Percentiles rank a stretch among this genome's conserved stretches.
Conservation (phyloP, 2,329 filamentous ascomycete genomes). For the Dendryphion nanum region DNA sequence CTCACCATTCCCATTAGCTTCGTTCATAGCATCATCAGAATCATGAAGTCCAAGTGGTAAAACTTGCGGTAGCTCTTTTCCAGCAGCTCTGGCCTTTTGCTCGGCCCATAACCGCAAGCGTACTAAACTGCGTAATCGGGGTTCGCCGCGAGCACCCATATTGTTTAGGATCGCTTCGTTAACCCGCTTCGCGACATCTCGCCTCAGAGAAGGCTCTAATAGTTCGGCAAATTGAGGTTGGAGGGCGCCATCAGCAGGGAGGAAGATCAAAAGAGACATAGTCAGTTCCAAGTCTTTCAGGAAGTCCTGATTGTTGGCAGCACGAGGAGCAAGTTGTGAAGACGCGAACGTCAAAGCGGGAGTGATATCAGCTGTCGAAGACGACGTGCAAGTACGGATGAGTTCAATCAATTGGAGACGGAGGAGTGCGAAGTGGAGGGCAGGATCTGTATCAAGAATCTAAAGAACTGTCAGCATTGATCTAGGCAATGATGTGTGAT, state of each 20-base stretch:
- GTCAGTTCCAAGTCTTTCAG: slow-evolving; percentile 86
- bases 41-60: slow-evolving; percentile 46
- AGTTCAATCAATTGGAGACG: slow-evolving; percentile 91
- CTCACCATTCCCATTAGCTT: not conserved
- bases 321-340: slow-evolving; percentile 80
- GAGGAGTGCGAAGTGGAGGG: slow-evolving; percentile 84
- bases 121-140: slow-evolving; percentile 78
- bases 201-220: slow-evolving; percentile 74
- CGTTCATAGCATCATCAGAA: slow-evolving; percentile 23
- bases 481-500: slow-evolving; percentile 6
- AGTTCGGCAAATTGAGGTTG: slow-evolving; percentile 73
- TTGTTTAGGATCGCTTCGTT: slow-evolving; percentile 82
- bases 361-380: slow-evolving; percentile 68
- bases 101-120: slow-evolving; percentile 86
- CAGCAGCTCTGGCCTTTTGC: slow-evolving; percentile 51
- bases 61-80: slow-evolving; percentile 41
- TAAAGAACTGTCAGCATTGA: slow-evolving; percentile 37
- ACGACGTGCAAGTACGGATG: slow-evolving; percentile 72
- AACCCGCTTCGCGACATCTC: slow-evolving; percentile 80
- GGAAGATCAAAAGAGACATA: slow-evolving; percentile 88
- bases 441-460: slow-evolving; percentile 82
- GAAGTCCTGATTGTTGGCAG: slow-evolving; percentile 77
- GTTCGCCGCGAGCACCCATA: slow-evolving; percentile 71
- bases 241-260: slow-evolving; percentile 63
- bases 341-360: slow-evolving; percentile 85